Evolutionary conservation across 768 basidiomycete genomes (phyloP).

Genomic region (Leccinellum luteum): DNA sequence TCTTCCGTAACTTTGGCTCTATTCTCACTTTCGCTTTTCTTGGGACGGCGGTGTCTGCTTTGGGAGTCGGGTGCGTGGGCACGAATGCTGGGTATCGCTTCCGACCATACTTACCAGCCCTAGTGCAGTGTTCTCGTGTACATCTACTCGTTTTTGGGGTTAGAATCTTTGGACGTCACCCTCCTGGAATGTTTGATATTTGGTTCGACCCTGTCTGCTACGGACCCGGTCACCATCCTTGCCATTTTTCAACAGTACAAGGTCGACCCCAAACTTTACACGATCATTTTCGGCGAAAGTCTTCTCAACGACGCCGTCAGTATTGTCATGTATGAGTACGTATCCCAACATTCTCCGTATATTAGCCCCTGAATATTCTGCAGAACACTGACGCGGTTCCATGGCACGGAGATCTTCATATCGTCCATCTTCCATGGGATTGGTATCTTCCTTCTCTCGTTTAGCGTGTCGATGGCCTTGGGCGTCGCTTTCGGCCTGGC

Average conservation of each 20-base stretch:
- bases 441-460: constrained; percentile 96
- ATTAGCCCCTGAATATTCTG: constrained; percentile 1
- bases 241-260: constrained; percentile 99
- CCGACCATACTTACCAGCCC: constrained; percentile 41
- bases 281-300: constrained; percentile 95
- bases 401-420: constrained; percentile 82
- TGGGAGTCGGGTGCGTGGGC: constrained; percentile 84
- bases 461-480: constrained; percentile 91
- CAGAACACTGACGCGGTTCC: constrained; percentile 91
- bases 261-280: constrained; percentile 97
- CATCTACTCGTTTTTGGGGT: constrained; percentile 88
- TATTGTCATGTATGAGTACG: constrained; percentile 99
- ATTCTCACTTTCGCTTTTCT: constrained; percentile 92
- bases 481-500: constrained; percentile 89
- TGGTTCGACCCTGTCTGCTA: constrained; percentile 94
- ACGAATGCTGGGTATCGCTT: not conserved
- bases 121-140: constrained; percentile 85
- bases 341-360: constrained; percentile 19
- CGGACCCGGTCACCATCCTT: constrained; percentile 96
- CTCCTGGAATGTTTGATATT: constrained; percentile 94
- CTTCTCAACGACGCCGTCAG: constrained; percentile 98
- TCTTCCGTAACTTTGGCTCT: constrained; percentile 97
- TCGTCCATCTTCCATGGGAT: constrained; percentile 91
- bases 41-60: constrained; percentile 94
- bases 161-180: constrained; percentile 83